These are phyloP conservation scores for Hymenoscyphus fraxineus DNA, from an alignment of 2,329 filamentous ascomycete species.

Conservation along the genomic window DNA sequence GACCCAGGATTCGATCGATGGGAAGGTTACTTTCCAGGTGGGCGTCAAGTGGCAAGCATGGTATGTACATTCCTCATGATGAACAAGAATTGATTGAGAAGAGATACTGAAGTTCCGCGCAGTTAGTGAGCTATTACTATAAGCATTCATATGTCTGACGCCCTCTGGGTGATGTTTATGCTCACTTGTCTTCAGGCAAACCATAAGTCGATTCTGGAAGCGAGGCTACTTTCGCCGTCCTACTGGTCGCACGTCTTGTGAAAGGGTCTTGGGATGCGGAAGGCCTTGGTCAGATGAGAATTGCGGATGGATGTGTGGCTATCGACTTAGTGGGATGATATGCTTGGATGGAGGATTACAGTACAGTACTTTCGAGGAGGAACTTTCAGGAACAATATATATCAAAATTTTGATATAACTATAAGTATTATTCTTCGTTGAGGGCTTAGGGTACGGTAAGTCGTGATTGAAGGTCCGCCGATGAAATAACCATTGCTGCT, in stretches of 20 bases:
- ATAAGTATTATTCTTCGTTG: neutral
- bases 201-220: slow-evolving; percentile 7
- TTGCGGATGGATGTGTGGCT: slow-evolving; percentile 1
- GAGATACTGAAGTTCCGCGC: neutral
- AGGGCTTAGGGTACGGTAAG: neutral
- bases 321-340: neutral
- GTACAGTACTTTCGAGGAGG: neutral
- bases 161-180: slow-evolving; percentile 5
- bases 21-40: slow-evolving; percentile 42
- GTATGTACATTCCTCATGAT: slow-evolving; percentile 11
- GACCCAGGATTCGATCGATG: slow-evolving; percentile 47
- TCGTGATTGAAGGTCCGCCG: neutral
- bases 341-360: neutral
- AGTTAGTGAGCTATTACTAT: slow-evolving; percentile 4
- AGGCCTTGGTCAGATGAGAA: neutral
- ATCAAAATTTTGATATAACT: slow-evolving; percentile 23
- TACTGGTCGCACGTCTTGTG: neutral
- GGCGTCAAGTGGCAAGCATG: slow-evolving; percentile 40
- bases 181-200: slow-evolving; percentile 16
- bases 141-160: slow-evolving; percentile 10
- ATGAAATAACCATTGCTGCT: too few relatives aligned
- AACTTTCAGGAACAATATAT: slow-evolving; percentile 12
- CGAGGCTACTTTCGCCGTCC: neutral
- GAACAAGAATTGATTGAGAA: neutral
- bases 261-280: neutral